Conservation (phyloP, 1,284 basidiomycete genomes). For the Cutaneotrichosporon arboriforme region DNA sequence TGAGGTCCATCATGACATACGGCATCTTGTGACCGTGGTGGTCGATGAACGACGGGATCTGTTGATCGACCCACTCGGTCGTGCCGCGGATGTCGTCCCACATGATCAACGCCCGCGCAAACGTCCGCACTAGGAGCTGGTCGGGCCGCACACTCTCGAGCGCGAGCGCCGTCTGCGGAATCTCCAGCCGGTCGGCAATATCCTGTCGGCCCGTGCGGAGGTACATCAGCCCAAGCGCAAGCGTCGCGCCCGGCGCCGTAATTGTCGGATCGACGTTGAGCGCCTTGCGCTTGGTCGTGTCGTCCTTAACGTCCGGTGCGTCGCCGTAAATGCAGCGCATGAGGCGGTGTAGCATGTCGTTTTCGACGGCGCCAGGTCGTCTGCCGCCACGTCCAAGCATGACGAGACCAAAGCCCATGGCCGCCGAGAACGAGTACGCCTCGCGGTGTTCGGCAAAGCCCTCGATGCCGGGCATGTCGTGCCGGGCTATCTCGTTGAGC, state of each 20-base stretch:
- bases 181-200: constrained; percentile 72
- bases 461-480: constrained; percentile 71
- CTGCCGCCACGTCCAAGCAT: constrained; percentile 81
- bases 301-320: constrained; percentile 19
- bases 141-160: constrained; percentile 83
- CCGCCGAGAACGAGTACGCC: constrained; percentile 83
- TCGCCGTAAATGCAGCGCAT: constrained; percentile 69
- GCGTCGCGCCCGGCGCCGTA: constrained; percentile 82
- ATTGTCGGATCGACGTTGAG: constrained; percentile 68
- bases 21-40: constrained; percentile 52
- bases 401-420: constrained; percentile 88
- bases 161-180: constrained; percentile 71
- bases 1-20: constrained; percentile 54
- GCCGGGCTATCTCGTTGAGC: constrained; percentile 72
- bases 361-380: constrained; percentile 56
- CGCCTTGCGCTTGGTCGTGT: constrained; percentile 4
- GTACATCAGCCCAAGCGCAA: constrained; percentile 89
- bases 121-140: constrained; percentile 72
- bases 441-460: constrained; percentile 79
- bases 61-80: constrained; percentile 68
- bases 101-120: constrained; percentile 76
- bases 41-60: constrained; percentile 69
- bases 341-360: constrained; percentile 61
- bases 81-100: constrained; percentile 74
- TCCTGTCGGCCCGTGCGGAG: constrained; percentile 76